Evolutionary conservation across 495 filamentous ascomycete genomes (phyloP).

Genomic region (Podospora didyma): DNA sequence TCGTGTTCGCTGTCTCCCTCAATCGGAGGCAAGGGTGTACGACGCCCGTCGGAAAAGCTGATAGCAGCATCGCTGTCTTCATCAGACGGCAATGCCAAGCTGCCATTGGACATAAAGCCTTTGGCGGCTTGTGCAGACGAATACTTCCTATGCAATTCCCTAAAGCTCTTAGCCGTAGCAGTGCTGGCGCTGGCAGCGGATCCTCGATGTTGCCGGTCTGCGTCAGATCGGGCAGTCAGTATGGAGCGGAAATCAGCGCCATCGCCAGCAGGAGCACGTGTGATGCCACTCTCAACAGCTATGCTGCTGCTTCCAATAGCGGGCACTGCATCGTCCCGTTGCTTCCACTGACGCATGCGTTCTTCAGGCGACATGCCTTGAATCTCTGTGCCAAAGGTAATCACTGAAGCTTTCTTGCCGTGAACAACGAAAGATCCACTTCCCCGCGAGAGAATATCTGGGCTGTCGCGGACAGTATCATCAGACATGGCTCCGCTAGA

Average conservation of each 20-base stretch:
- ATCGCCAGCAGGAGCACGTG: conserved; percentile 11
- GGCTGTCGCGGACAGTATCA: conserved; percentile 51
- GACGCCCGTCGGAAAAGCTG: conserved; percentile 53
- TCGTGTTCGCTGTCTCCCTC: conserved; percentile 35
- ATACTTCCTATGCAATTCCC: conserved; percentile 49
- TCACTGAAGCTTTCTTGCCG: conserved; percentile 94
- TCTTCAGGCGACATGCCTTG: conserved; percentile 78
- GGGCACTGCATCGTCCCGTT: conserved; percentile 27
- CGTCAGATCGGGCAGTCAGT: conserved; percentile 25
- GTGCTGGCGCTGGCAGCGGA: conserved; percentile 54
- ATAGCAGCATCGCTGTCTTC: conserved; percentile 54
- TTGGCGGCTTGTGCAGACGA: conserved; percentile 40
- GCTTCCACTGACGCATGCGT: conserved; percentile 51
- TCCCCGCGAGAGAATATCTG: conserved; percentile 69
- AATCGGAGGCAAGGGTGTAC: conserved; percentile 49
- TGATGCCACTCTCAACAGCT: conserved; percentile 6
- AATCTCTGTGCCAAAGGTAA: conserved; percentile 90
- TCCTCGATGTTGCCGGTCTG: conserved; percentile 39
- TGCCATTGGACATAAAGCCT: conserved; percentile 20
- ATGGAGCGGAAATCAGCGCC: conserved; percentile 29
- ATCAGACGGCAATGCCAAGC: conserved; percentile 42
- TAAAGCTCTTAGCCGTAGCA: conserved; percentile 52
- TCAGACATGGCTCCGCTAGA: conserved; percentile 59
- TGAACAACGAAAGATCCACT: conserved; percentile 91
- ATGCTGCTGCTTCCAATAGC: background rate